These are phyloP conservation scores for Melaleuca quinquenervia DNA, from an alignment of 345 rosid species.

Conservation along the genomic window DNA sequence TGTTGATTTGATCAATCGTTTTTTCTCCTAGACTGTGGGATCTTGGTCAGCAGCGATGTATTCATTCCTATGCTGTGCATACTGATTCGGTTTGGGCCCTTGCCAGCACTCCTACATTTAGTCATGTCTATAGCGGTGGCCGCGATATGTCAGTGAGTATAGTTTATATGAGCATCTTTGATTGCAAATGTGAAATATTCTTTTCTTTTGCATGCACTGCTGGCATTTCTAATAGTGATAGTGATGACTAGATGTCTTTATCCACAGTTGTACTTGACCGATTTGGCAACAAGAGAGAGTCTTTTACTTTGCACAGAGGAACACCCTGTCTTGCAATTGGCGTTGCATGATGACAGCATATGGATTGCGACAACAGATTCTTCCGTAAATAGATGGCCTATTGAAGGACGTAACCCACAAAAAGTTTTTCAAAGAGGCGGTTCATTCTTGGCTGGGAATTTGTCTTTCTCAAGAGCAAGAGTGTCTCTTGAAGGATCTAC, in stretches of 20 bases:
- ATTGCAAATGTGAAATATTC: neutral
- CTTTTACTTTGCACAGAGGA: constrained; percentile 89
- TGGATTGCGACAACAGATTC: constrained; percentile 97
- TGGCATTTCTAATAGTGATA: neutral
- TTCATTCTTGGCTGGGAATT: constrained; percentile 94
- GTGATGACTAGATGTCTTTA: neutral
- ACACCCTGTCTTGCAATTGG: constrained; percentile 79
- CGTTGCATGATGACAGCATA: constrained; percentile 81
- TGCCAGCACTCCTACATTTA: constrained; percentile 89
- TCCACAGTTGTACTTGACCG: constrained; percentile 89
- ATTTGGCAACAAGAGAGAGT: constrained; percentile 88
- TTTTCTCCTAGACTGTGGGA: constrained; percentile 76
- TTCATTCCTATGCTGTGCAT: constrained; percentile 99
- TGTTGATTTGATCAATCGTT: constrained; percentile 7
- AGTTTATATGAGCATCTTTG: neutral
- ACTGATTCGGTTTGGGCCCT: constrained; percentile 99
- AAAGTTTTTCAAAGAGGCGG: constrained; percentile 80
- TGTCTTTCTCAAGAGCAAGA: constrained; percentile 93
- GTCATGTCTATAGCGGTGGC: constrained; percentile 98
- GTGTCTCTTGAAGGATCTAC: constrained; percentile 91
- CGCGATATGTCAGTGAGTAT: constrained; percentile 90
- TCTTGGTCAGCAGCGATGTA: constrained; percentile 97
- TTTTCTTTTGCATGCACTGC: neutral
- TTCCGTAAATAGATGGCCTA: constrained; percentile 86
- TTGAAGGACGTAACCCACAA: constrained; percentile 79